phyloP scores from a whole-genome alignment of 1,284 basidiomycete species.

The Heterobasidion parviporum region DNA sequence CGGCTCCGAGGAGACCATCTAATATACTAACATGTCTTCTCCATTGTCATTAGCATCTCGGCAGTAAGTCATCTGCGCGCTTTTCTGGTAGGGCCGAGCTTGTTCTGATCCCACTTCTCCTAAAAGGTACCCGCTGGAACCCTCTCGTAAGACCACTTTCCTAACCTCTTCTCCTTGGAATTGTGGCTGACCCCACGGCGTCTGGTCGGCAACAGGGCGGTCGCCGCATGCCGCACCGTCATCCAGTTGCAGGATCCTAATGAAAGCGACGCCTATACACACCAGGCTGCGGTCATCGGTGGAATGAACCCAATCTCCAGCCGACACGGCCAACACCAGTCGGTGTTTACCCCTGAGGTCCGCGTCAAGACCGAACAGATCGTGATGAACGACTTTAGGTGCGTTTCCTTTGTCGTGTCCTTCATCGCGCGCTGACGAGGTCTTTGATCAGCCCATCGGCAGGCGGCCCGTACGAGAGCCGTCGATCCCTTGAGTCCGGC shows the following conservation, averaged over 20 bases:
- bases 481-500: neutral
- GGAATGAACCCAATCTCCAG: conserved; percentile 21
- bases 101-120: neutral
- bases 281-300: conserved; percentile 36
- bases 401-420: neutral
- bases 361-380: conserved; percentile 54
- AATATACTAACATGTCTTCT: neutral
- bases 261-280: conserved; percentile 23
- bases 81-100: neutral
- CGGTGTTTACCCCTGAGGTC: conserved; percentile 26
- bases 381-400: conserved; percentile 19
- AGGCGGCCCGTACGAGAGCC: neutral
- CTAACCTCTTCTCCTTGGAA: neutral
- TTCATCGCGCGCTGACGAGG: neutral
- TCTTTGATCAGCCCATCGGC: neutral
- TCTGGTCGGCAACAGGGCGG: conserved; percentile 30
- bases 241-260: conserved; percentile 43
- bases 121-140: conserved; percentile 51
- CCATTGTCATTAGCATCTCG: conserved; percentile 5
- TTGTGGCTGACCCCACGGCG: neutral
- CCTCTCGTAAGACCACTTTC: conserved; percentile 38
- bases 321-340: neutral
- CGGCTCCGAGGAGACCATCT: neutral
- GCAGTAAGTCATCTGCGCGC: conserved; percentile 15
- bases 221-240: conserved; percentile 59